These are phyloP conservation scores for Rhizopus arrhizus DNA, from an alignment of 371 early-diverging fungal genomes.

Conservation along the genomic window DNA sequence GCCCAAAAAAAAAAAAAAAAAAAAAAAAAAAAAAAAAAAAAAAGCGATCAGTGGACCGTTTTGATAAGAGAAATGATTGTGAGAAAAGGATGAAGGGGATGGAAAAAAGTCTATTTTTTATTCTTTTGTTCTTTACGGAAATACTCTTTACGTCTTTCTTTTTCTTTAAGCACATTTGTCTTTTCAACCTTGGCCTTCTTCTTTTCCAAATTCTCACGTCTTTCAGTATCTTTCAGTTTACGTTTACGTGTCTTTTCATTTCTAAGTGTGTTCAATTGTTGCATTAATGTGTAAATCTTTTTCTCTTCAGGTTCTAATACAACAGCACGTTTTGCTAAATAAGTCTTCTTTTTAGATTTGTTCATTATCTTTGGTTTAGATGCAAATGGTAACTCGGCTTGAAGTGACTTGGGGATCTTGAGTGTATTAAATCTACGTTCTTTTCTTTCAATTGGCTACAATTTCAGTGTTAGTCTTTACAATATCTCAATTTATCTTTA, in stretches of 20 bases:
- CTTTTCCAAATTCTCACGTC: conserved; percentile 47
- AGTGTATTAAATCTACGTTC: conserved; percentile 85
- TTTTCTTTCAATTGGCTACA: conserved; percentile 79
- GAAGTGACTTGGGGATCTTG: conserved; percentile 80
- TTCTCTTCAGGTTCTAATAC: conserved; percentile 88
- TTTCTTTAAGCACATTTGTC: conserved; percentile 42
- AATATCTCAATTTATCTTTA: neutral
- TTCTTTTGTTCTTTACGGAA: conserved; percentile 46
- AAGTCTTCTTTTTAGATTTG: conserved; percentile 51
- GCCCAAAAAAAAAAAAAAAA: too few species aligned
- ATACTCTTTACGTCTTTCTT: conserved; percentile 51
- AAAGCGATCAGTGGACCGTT: too few species aligned
- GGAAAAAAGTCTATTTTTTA: conserved; percentile 2
- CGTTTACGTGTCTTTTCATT: conserved; percentile 81
- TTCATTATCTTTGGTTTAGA: conserved; percentile 80
- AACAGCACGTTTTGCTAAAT: conserved; percentile 79
- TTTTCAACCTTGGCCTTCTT: conserved; percentile 64
- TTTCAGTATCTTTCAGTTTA: conserved; percentile 65
- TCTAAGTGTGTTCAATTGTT: conserved; percentile 84
- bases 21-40: too few species aligned
- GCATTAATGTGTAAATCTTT: conserved; percentile 80
- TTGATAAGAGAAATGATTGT: too few species aligned
- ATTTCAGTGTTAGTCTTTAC: neutral
- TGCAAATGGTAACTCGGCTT: conserved; percentile 87
- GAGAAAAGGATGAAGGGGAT: too few species aligned